Evolutionary conservation across 441 rosid genomes (phyloP), one percentile per base, ranked within the genome.

Genomic region (Pelargonium myrrhifolium): DNA sequence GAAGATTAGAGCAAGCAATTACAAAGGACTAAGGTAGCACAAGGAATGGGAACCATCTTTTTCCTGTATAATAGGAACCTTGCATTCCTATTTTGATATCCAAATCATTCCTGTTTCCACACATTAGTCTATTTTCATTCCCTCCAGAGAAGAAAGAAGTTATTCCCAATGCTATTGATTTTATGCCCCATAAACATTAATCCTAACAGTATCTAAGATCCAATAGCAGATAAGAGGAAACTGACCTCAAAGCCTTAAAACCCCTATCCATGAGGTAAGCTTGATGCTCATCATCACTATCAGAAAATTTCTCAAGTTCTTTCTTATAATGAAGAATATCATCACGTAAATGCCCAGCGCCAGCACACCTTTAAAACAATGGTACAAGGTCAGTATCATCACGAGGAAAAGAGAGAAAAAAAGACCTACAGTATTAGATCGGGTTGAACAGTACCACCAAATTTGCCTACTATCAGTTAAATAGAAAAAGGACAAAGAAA

Each of bases 301-400:
- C 76, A 12, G 78, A 76, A 49, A 77, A 77, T 76, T 84, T 87
- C 67, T 78, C 71, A 49, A 90, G 88, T 75, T 87, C 91, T 78
- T 86, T 86, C 37, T 71, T 81, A 74, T 89, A 89, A 78, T 84
- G 65, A 69, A 84, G 81, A 68, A 95, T 92, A 74, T 90, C 97
- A 72, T 87, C 92, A 58, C 85, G 87, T 72, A 92, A 72, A 83
- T 95, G 95, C 68, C 99, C 99, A 31, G 98, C 99, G 68, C 93
- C 99, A 15, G 89, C 89, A 82, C 98, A 90, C 78, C 99, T 95
- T 67, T 51, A 63, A 43, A 75, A 55, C 5, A 63, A 64, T 72
- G 45, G 65, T 72, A 72, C 31, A 75, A 67, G 47, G 9, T 74
- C 78, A 79, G 66, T 68, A 12, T 53, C 73, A 72, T 12, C 60